Evolutionary conservation across 208 protist species (phyloP), one percentile per base, ranked within the genome.

Genomic region (Leishmania arabica): DNA sequence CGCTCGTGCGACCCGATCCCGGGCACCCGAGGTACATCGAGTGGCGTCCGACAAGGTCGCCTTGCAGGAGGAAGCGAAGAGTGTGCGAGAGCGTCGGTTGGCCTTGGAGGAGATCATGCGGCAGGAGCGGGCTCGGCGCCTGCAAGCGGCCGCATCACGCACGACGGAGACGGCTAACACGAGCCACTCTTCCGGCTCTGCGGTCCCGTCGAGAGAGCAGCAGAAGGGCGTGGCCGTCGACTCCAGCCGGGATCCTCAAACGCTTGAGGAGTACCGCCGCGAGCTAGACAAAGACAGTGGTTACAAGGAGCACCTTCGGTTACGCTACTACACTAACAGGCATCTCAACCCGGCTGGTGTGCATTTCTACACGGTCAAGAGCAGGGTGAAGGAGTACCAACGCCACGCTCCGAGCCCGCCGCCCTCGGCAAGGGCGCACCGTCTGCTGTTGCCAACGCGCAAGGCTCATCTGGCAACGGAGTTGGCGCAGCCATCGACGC

Each of bases 41-140:
- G 56, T 65, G 49, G 37, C 17, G 21, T 40, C 56, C 6, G 56
- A 68, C 19, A 62, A 1, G 0, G 40, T 65, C 17, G 40, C 24
- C 13, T 31, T 79, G 27, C 73, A 77, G 49, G 21, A 82, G 49
- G 78, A 65, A 24, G 82, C 82, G 3, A 75, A 79, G 73, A 77
- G 27, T 24, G 24, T 82, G 77, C 82, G 72, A 15, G 78, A 82
- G 31, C 77, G 65, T 5, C 56, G 72, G 0, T 21, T 86, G 0
- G 82, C 77, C 15, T 62, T 86, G 53, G 82, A 86, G 78, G 78
- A 78, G 13, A 56, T 72, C 34, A 86, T 86, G 78, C 82, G 82
- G 27, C 62, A 86, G 37, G 82, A 86, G 74, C 82, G 82, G 2
- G 78, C 21, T 53, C 77, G 78, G 17, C 82, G 82, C 6, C 74